Percentiles rank a stretch among this genome's conserved stretches.
Evolutionary conservation across 1,284 basidiomycete genomes (phyloP).

Genomic region (Pseudozyma flocculosa): DNA sequence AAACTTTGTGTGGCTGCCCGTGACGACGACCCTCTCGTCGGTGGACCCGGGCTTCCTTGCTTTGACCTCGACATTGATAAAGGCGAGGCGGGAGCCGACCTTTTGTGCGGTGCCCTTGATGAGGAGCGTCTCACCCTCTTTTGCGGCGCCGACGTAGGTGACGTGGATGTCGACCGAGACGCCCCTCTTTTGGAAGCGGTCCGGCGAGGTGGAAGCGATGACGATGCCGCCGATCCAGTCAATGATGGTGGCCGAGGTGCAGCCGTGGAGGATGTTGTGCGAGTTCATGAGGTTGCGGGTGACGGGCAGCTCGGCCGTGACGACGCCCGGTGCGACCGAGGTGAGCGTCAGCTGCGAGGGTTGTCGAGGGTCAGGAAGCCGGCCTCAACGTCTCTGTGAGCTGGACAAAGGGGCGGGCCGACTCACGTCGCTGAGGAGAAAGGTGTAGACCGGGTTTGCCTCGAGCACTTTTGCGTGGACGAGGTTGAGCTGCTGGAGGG

Average conservation of each 20-base stretch:
- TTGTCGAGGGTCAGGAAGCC: background rate
- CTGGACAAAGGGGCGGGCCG: no score
- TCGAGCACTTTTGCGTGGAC: conserved; percentile 28
- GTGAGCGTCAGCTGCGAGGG: conserved; percentile 18
- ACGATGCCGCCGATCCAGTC: conserved; percentile 44
- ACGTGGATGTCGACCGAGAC: conserved; percentile 43
- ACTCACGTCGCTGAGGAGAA: conserved; percentile 33
- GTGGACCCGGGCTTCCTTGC: conserved; percentile 14
- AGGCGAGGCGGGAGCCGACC: conserved; percentile 37
- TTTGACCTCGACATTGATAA: conserved; percentile 33
- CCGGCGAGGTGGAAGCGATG: conserved; percentile 27
- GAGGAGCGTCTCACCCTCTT: conserved; percentile 30
- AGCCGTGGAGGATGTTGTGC: conserved; percentile 40
- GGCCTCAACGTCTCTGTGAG: background rate
- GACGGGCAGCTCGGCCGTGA: conserved; percentile 34
- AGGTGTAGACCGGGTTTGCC: conserved; percentile 39
- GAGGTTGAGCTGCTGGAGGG: conserved; percentile 30
- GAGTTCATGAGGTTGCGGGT: conserved; percentile 30
- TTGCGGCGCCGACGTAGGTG: conserved; percentile 32
- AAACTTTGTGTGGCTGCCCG: conserved; percentile 32
- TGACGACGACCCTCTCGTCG: conserved; percentile 22
- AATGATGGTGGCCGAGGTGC: conserved; percentile 39
- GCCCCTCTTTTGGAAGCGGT: conserved; percentile 25
- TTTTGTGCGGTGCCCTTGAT: conserved; percentile 33
- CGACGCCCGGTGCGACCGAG: conserved; percentile 10